Percentiles rank a stretch among this genome's conserved stretches.
These are phyloP conservation scores for Diaporthe vaccinii DNA, from an alignment of 2,329 filamentous ascomycete genomes.

Conservation along the genomic window DNA sequence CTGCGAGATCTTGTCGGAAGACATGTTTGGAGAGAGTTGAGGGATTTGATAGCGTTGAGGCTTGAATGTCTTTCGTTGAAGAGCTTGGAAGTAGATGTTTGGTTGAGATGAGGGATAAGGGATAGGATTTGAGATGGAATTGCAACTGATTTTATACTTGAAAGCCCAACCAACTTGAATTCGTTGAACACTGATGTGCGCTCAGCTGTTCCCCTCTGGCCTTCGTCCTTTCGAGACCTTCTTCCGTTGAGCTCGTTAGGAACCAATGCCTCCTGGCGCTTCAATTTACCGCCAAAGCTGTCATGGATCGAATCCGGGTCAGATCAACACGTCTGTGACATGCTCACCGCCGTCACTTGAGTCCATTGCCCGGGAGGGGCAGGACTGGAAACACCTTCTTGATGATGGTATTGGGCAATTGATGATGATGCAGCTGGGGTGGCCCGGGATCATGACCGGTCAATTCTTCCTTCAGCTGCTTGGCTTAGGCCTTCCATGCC, in stretches of 20 bases:
- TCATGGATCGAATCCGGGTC: not conserved
- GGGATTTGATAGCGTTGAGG: not conserved
- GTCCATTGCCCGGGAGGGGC: too few relatives aligned
- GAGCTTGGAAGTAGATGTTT: not conserved
- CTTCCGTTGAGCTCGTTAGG: not conserved
- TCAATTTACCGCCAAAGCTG: not conserved
- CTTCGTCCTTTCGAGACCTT: not conserved
- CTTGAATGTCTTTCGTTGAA: not conserved
- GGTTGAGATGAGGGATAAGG: not conserved
- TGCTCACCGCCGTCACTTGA: too few relatives aligned
- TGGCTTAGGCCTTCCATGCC: too few relatives aligned
- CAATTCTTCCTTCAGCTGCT: too few relatives aligned
- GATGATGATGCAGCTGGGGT: too few relatives aligned
- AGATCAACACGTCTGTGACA: not conserved
- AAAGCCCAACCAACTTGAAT: not conserved
- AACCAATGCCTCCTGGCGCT: not conserved
- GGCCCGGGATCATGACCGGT: too few relatives aligned
- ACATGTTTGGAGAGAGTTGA: not conserved
- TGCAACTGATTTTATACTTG: not conserved
- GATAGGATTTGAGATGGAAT: not conserved
- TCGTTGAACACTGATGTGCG: not conserved
- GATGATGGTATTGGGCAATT: too few relatives aligned
- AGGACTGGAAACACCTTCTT: too few relatives aligned
- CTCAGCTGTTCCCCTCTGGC: not conserved
- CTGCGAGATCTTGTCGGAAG: not conserved